Percentiles rank a stretch among this genome's conserved stretches.
phyloP scores from a whole-genome alignment of 129 eudicot species.

The Cynara cardunculus region DNA sequence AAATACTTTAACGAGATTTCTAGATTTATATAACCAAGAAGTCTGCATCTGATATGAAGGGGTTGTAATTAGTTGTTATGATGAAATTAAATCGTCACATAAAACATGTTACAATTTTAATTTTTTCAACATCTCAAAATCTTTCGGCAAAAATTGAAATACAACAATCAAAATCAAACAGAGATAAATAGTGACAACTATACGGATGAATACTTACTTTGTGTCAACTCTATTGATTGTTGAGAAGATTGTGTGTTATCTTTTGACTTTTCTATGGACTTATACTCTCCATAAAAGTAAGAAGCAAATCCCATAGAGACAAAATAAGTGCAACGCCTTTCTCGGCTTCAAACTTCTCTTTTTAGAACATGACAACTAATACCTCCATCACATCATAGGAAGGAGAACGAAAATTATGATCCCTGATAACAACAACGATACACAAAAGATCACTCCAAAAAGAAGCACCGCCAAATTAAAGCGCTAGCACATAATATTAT shows the following conservation, averaged over 20 bases:
- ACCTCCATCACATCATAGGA: constrained; percentile 42
- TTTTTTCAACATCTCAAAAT: too few relatives aligned
- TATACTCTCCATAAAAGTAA: constrained; percentile 43
- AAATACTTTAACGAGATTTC: too few relatives aligned
- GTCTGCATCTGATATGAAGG: too few relatives aligned
- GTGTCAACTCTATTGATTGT: neutral
- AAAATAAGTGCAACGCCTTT: constrained; percentile 49
- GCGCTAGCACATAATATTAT: constrained; percentile 33
- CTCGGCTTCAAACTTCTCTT: constrained; percentile 44
- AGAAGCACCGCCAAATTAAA: constrained; percentile 49
- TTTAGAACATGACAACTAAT: constrained; percentile 43
- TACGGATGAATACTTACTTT: neutral
- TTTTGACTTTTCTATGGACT: constrained; percentile 7
- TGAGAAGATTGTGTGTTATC: neutral
- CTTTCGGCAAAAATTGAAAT: neutral
- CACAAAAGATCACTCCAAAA: constrained; percentile 45
- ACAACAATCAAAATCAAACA: neutral
- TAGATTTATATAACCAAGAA: too few relatives aligned
- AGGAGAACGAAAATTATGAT: constrained; percentile 40
- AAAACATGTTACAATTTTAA: too few relatives aligned
- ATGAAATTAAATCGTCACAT: too few relatives aligned
- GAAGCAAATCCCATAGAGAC: constrained; percentile 55
- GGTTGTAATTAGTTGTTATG: too few relatives aligned
- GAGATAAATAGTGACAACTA: neutral
- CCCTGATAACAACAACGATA: constrained; percentile 46